Evolutionary conservation across 2,329 filamentous ascomycete species (phyloP).

Genomic region (Exophiala xenobiotica): DNA sequence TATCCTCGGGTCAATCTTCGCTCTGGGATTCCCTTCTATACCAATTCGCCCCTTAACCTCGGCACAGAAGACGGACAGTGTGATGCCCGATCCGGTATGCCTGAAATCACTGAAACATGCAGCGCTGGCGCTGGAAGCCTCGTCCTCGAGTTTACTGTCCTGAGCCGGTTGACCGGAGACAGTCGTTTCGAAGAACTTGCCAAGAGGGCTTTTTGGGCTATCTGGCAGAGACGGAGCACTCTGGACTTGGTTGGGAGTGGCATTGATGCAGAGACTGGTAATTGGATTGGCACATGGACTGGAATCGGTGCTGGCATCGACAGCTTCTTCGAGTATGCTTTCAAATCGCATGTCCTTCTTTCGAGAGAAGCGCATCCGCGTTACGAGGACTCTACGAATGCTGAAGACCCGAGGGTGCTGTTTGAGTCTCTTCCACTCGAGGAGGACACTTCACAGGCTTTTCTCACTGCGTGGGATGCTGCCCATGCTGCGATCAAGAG

Average conservation of each 20-base stretch:
- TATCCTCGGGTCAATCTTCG: slow-evolving; percentile 93
- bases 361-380: slow-evolving; percentile 62
- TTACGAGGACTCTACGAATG: slow-evolving; percentile 40
- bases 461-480: slow-evolving; percentile 78
- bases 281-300: slow-evolving; percentile 86
- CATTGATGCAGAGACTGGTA: slow-evolving; percentile 85
- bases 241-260: slow-evolving; percentile 88
- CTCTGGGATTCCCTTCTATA: slow-evolving; percentile 87
- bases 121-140: slow-evolving; percentile 95
- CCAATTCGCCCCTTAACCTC: slow-evolving; percentile 73
- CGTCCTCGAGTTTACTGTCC: slow-evolving; percentile 85
- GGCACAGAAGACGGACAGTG: slow-evolving; percentile 20
- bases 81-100: slow-evolving; percentile 35
- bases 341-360: slow-evolving; percentile 89
- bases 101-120: slow-evolving; percentile 91
- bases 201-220: slow-evolving; percentile 92
- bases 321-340: slow-evolving; percentile 97
- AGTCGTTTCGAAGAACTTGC: slow-evolving; percentile 82
- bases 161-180: slow-evolving; percentile 86
- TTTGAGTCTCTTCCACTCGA: slow-evolving; percentile 63
- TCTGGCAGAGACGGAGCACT: slow-evolving; percentile 84
- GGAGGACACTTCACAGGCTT: slow-evolving; percentile 72
- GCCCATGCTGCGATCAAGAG: slow-evolving; percentile 84
- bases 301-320: slow-evolving; percentile 96
- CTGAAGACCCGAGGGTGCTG: slow-evolving; percentile 60